Evolutionary conservation across 2,329 filamentous ascomycete species (phyloP).

Genomic region (Aureobasidium namibiae): DNA sequence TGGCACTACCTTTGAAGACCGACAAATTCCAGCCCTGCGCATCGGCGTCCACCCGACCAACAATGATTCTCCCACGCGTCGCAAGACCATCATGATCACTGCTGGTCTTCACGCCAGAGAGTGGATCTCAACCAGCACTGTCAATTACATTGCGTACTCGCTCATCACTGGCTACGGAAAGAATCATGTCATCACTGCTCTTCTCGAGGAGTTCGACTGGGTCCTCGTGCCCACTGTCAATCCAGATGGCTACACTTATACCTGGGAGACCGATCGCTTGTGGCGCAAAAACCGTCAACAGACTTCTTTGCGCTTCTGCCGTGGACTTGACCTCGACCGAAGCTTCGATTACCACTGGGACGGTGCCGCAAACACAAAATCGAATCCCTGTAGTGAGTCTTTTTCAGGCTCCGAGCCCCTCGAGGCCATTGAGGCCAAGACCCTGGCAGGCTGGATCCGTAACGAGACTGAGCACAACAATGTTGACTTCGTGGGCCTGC

Average conservation of each 20-base stretch:
- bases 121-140: constrained; percentile 90
- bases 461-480: constrained; percentile 66
- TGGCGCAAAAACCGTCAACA: constrained; percentile 93
- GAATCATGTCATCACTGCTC: constrained; percentile 58
- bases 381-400: constrained; percentile 84
- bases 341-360: constrained; percentile 83
- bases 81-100: constrained; percentile 72
- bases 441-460: constrained; percentile 71
- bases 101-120: constrained; percentile 90
- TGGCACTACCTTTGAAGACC: constrained; percentile 80
- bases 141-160: constrained; percentile 83
- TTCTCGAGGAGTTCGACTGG: constrained; percentile 79
- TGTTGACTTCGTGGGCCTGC: constrained; percentile 69
- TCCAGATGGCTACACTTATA: constrained; percentile 89
- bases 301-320: constrained; percentile 74
- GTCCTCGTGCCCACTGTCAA: constrained; percentile 84
- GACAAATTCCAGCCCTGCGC: constrained; percentile 73
- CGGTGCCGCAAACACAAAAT: constrained; percentile 44
- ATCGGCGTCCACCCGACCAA: constrained; percentile 56
- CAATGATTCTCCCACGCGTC: constrained; percentile 37
- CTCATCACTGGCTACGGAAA: constrained; percentile 78
- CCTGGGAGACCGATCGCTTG: constrained; percentile 81
- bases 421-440: constrained; percentile 68
- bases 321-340: constrained; percentile 81
- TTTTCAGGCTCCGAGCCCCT: constrained; percentile 80